These are phyloP conservation scores for Colletotrichum euphorbiae DNA, from an alignment of 2,329 filamentous ascomycete genomes.

Conservation along the genomic window DNA sequence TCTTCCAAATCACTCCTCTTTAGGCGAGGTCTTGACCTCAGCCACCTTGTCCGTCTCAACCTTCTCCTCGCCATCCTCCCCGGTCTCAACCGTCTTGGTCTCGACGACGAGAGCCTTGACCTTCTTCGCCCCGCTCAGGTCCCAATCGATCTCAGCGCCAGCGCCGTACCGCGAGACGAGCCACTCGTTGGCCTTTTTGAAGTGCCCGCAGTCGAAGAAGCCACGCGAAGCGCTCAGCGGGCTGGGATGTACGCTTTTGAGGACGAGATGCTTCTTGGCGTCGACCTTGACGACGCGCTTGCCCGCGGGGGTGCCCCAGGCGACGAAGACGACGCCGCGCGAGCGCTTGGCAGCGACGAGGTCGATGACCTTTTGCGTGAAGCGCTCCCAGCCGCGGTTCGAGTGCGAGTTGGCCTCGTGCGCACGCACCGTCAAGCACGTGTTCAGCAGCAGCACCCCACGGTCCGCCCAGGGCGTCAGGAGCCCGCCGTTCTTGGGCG, in stretches of 20 bases:
- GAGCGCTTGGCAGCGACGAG: slow-evolving; percentile 81
- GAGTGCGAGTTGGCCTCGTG: slow-evolving; percentile 89
- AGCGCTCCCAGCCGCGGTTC: slow-evolving; percentile 89
- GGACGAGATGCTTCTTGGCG: slow-evolving; percentile 78
- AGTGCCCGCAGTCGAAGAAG: slow-evolving; percentile 87
- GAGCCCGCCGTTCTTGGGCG: slow-evolving; percentile 82
- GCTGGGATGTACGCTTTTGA: slow-evolving; percentile 91
- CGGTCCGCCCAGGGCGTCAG: slow-evolving; percentile 94
- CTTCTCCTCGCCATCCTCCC: slow-evolving; percentile 26
- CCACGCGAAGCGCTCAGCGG: slow-evolving; percentile 87
- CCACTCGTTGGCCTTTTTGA: slow-evolving; percentile 87
- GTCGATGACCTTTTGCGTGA: slow-evolving; percentile 94
- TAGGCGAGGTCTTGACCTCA: slow-evolving; percentile 36
- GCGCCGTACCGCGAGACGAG: slow-evolving; percentile 80
- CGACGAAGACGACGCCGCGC: slow-evolving; percentile 90
- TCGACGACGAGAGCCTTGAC: slow-evolving; percentile 30
- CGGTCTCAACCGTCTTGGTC: slow-evolving; percentile 35
- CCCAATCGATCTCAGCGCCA: slow-evolving; percentile 89
- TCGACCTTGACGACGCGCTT: slow-evolving; percentile 83
- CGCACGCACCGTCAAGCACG: slow-evolving; percentile 91
- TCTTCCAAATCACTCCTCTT: slow-evolving; percentile 34
- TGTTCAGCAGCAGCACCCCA: slow-evolving; percentile 93
- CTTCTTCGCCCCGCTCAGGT: slow-evolving; percentile 54
- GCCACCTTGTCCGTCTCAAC: slow-evolving; percentile 38
- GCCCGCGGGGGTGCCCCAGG: slow-evolving; percentile 89